Base-by-base conservation (phyloP, 1,284 basidiomycete species). In the Cystobasidiaceae sp. region DNA sequence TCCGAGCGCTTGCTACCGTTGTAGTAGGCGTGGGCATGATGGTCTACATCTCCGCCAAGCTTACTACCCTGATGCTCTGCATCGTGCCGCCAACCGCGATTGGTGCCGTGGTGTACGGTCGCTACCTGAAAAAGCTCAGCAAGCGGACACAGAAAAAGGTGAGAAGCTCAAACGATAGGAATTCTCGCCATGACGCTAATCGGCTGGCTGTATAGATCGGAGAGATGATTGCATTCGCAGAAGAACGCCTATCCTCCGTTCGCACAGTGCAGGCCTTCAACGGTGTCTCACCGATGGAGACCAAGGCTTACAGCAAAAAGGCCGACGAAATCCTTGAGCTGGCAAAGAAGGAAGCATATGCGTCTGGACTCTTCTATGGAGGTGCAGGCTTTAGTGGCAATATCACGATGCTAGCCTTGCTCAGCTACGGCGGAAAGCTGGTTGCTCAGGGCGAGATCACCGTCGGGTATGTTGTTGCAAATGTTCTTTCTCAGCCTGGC, bases 71-170 rank as follows among this genome's bases (percentile, higher is more conserved):
- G 65, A 97, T 97, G 92, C 82, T 97, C 67, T 85, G 85, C 21
- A 86, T 97, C 56, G 93, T 98, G 0, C 96, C 94, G 4, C 94
- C 94, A 0, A 87, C 97, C 8, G 94, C 93, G 6, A 82, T 98
- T 64, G 93, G 92, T 69, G 93, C 93, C 48, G 93, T 97, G 17
- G 90, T 93, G 75, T 98, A 97, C 75, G 94, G 94, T 64, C 85
- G 92, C 13, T 98, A 97, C 77, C 79, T 98, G 52, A 93, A 94
- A 74, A 87, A 86, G 69, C 82, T 98, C 2, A 93, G 91, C 15
- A 91, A 90, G 74, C 81, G 86, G 72, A 96, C 93, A 4, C 94
- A 98, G 76, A 91, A 94, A 74, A 90, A 92, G 1, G 83, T 97
- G 45, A 46, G 52, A 2, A 25, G 37, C 30, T 28, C 9, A 3